These are phyloP conservation scores for Cyberlindnera galapagoensis DNA, from an alignment of 805 yeast species.

Conservation along the genomic window DNA sequence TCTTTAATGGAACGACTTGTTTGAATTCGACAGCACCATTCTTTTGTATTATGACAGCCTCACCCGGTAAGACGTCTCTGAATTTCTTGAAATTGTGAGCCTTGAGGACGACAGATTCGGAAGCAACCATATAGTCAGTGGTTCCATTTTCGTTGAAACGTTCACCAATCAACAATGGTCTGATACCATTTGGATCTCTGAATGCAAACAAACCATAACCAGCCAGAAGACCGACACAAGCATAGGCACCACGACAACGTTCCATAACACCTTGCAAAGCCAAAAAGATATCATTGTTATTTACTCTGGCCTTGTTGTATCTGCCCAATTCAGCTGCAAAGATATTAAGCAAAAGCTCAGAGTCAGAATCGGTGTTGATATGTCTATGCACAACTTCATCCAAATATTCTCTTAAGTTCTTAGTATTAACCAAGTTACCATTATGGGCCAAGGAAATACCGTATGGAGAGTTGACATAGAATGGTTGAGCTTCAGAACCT, in stretches of 20 bases:
- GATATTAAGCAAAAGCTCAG: slow-evolving; percentile 81
- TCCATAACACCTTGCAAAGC: slow-evolving; percentile 81
- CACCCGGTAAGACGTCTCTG: slow-evolving; percentile 89
- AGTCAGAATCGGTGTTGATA: slow-evolving; percentile 94
- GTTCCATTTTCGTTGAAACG: slow-evolving; percentile 63
- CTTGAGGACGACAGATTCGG: slow-evolving; percentile 89
- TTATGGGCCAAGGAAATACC: slow-evolving; percentile 89
- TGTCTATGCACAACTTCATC: slow-evolving; percentile 96
- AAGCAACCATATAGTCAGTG: slow-evolving; percentile 87
- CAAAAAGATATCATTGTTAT: slow-evolving; percentile 78
- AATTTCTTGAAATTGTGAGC: slow-evolving; percentile 81
- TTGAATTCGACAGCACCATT: slow-evolving; percentile 69
- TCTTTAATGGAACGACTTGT: slow-evolving; percentile 73
- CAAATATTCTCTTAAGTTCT: slow-evolving; percentile 65
- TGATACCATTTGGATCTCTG: slow-evolving; percentile 94
- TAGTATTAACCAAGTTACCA: slow-evolving; percentile 90
- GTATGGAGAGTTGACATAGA: slow-evolving; percentile 94
- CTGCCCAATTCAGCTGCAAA: slow-evolving; percentile 90
- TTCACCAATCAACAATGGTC: slow-evolving; percentile 87
- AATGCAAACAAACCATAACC: slow-evolving; percentile 95
- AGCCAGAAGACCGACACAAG: slow-evolving; percentile 90
- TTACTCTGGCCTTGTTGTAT: slow-evolving; percentile 88
- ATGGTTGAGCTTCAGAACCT: slow-evolving; percentile 97
- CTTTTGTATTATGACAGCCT: slow-evolving; percentile 91
- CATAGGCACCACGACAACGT: slow-evolving; percentile 91